Conservation (phyloP, 148 eudicot genomes). For the Cornus controversa region DNA sequence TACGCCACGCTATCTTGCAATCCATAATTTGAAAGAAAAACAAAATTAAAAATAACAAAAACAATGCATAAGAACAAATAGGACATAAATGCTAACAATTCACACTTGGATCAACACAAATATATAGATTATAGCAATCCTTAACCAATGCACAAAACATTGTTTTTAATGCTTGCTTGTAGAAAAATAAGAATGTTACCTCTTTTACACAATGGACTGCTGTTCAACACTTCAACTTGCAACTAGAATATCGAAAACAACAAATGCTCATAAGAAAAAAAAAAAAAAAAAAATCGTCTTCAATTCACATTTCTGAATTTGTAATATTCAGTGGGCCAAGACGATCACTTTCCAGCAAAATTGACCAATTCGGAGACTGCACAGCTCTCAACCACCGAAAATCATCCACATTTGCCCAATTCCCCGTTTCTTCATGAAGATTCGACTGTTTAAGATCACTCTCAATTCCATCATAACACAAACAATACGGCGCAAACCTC, state of each 20-base stretch:
- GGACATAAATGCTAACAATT: too few species aligned
- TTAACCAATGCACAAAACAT: too few species aligned
- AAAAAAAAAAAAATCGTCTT: neutral
- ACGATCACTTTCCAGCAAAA: conserved; percentile 64
- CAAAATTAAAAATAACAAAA: too few species aligned
- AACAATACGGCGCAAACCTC: conserved; percentile 80
- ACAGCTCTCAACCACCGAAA: conserved; percentile 83
- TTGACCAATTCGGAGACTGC: conserved; percentile 83
- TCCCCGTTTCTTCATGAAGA: conserved; percentile 72
- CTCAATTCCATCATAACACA: conserved; percentile 68
- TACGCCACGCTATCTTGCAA: too few species aligned
- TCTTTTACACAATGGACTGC: neutral
- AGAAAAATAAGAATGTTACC: neutral
- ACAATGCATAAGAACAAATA: too few species aligned
- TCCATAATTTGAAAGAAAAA: too few species aligned
- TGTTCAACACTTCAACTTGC: neutral
- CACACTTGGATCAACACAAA: too few species aligned
- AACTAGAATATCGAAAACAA: neutral
- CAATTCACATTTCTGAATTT: conserved; percentile 20
- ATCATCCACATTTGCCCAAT: conserved; percentile 89
- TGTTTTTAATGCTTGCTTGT: too few species aligned
- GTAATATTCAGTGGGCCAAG: conserved; percentile 31
- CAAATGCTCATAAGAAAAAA: neutral
- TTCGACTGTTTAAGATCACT: conserved; percentile 57
- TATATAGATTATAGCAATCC: too few species aligned